Conservation (phyloP, 805 yeast genomes). For the Zygosaccharomyces bailii region DNA sequence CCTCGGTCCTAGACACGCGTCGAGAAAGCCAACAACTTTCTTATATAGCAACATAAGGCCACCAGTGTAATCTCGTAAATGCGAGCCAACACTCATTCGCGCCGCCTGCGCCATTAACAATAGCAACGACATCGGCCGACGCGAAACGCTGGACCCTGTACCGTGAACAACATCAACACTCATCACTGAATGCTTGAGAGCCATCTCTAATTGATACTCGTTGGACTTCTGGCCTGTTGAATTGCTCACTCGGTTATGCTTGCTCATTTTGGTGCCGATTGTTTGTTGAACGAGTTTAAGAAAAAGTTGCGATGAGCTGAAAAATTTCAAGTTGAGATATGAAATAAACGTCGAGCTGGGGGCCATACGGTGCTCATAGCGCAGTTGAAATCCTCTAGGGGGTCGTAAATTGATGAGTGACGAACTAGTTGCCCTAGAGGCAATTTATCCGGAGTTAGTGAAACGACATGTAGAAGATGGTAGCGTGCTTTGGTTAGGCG, state of each 20-base stretch:
- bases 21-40: background rate
- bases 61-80: background rate
- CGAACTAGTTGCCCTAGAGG: constrained; percentile 79
- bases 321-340: constrained; percentile 2
- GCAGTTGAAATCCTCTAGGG: constrained; percentile 38
- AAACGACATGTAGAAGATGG: constrained; percentile 34
- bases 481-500: constrained; percentile 42
- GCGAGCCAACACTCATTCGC: background rate
- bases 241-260: background rate
- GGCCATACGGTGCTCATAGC: constrained; percentile 31
- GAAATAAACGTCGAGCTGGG: background rate
- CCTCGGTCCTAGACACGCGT: background rate
- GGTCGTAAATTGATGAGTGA: constrained; percentile 37
- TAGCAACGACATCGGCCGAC: constrained; percentile 3
- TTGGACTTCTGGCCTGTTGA: background rate
- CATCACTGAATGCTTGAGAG: background rate
- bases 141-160: constrained; percentile 6
- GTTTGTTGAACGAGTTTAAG: background rate
- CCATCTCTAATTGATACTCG: background rate
- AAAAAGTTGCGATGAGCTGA: constrained; percentile 7
- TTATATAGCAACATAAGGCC: background rate
- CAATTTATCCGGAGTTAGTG: constrained; percentile 74
- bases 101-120: background rate
- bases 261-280: background rate
- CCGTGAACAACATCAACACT: background rate